A percentile compares a stretch with the other conserved stretches of the same genome.
Conservation (phyloP, 106 monocot species). For the Dioscorea zingiberensis region DNA sequence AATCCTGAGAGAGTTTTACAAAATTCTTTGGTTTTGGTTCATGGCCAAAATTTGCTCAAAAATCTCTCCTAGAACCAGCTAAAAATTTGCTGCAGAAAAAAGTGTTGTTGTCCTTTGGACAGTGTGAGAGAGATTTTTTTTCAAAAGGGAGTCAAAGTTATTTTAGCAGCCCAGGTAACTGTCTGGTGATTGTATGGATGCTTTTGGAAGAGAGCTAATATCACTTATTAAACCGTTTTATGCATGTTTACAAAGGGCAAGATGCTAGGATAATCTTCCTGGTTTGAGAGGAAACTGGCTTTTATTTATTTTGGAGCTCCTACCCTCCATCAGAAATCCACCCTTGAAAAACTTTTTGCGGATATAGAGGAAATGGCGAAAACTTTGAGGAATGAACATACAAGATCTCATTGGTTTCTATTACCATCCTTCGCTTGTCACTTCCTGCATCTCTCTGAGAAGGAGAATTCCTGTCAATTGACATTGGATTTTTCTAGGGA, state of each 20-base stretch:
- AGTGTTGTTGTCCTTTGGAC: not conserved
- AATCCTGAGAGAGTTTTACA: slow-evolving; percentile 74
- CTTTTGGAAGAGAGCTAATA: slow-evolving; percentile 25
- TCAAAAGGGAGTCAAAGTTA: slow-evolving; percentile 32
- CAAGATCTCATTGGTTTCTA: slow-evolving; percentile 28
- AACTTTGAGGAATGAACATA: slow-evolving; percentile 30
- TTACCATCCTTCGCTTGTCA: slow-evolving; percentile 57
- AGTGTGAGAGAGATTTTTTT: slow-evolving; percentile 17
- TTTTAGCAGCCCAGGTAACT: slow-evolving; percentile 18
- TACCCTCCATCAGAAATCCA: slow-evolving; percentile 34
- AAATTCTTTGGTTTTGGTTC: slow-evolving; percentile 52
- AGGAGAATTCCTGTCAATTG: slow-evolving; percentile 20
- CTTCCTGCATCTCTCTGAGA: slow-evolving; percentile 23
- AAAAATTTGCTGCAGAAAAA: slow-evolving; percentile 5
- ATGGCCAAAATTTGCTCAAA: slow-evolving; percentile 48
- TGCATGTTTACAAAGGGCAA: slow-evolving; percentile 69
- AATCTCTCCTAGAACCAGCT: slow-evolving; percentile 14
- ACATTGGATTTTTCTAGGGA: slow-evolving; percentile 16
- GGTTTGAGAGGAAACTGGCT: slow-evolving; percentile 52
- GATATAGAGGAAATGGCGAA: not conserved
- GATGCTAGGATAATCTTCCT: slow-evolving; percentile 45
- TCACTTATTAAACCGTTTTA: slow-evolving; percentile 43
- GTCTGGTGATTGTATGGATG: slow-evolving; percentile 15
- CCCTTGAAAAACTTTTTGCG: slow-evolving; percentile 19
- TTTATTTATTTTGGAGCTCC: slow-evolving; percentile 45